phyloP scores from a whole-genome alignment of 306 rosid species.

The Boehmeria nivea region DNA sequence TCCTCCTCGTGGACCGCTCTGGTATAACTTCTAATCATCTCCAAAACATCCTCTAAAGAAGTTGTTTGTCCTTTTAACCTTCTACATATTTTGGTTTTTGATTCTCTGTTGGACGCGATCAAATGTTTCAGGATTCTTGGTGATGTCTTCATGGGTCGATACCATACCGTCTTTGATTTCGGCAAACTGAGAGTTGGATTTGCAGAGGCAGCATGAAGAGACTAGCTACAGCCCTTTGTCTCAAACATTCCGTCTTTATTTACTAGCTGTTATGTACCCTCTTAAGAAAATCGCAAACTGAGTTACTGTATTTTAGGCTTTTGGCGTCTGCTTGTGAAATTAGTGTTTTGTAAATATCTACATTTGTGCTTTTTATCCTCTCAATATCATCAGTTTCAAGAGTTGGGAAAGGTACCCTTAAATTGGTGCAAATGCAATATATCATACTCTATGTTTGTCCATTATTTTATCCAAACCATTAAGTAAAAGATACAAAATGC shows the following conservation, averaged over 20 bases:
- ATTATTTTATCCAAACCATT: background rate
- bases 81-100: background rate
- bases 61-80: background rate
- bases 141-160: constrained; percentile 85
- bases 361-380: background rate
- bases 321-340: background rate
- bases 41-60: background rate
- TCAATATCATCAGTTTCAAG: too few species aligned
- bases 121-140: constrained; percentile 70
- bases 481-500: background rate
- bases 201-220: constrained; percentile 69
- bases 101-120: constrained; percentile 6
- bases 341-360: constrained; percentile 1
- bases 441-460: too few species aligned
- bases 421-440: too few species aligned
- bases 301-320: background rate
- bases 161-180: constrained; percentile 81
- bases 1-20: constrained; percentile 94
- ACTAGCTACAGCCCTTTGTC: background rate
- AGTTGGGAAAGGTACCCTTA: too few species aligned
- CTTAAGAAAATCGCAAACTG: too few species aligned
- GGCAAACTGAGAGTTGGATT: constrained; percentile 75
- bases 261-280: background rate
- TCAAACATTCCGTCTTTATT: background rate
- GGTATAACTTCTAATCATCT: constrained; percentile 38